Evolutionary conservation across 129 eudicot genomes (phyloP).

Genomic region (Flaveria trinervia): DNA sequence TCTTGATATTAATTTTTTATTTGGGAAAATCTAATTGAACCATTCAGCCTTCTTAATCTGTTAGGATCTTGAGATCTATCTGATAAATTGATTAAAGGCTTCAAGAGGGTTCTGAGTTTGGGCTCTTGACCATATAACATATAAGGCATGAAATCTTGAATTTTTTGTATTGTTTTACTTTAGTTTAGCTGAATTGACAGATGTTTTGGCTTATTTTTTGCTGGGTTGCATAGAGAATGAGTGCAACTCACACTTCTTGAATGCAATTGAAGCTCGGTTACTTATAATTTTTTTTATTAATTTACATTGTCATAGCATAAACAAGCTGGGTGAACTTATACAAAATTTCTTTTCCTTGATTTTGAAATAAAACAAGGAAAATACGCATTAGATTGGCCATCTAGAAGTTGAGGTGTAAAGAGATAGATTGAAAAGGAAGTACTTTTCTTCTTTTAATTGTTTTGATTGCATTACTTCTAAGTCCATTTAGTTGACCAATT

Average conservation of each 20-base stretch:
- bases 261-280: neutral
- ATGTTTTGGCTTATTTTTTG: neutral
- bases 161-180: neutral
- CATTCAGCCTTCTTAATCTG: slow-evolving; percentile 9
- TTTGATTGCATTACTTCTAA: neutral
- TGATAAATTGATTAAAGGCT: neutral
- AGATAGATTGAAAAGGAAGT: slow-evolving; percentile 1
- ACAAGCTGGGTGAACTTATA: slow-evolving; percentile 4
- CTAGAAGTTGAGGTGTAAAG: neutral
- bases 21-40: neutral
- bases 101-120: neutral
- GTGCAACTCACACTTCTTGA: neutral
- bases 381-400: slow-evolving; percentile 8
- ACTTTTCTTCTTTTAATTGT: slow-evolving; percentile 6
- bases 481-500: neutral
- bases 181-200: slow-evolving; percentile 14
- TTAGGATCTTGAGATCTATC: slow-evolving; percentile 24
- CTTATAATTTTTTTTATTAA: slow-evolving; percentile 3
- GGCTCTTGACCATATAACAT: neutral
- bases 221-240: neutral
- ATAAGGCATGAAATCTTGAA: neutral
- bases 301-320: slow-evolving; percentile 5
- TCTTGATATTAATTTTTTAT: neutral
- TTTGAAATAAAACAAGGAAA: neutral
- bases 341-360: neutral